Evolutionary conservation across 345 rosid species (phyloP).

Genomic region (Citrus australasica): DNA sequence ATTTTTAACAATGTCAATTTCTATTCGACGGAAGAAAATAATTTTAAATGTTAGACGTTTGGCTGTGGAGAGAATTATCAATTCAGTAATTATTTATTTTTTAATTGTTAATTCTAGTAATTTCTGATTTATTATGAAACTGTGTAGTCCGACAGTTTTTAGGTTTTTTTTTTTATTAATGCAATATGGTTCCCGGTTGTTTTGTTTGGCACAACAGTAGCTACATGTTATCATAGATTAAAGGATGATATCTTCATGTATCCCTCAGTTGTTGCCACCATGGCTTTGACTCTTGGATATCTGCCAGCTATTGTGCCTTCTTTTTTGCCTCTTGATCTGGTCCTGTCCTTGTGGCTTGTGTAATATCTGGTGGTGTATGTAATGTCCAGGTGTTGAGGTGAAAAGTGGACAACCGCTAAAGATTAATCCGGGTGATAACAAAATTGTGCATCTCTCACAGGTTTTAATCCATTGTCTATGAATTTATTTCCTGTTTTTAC

Average conservation of each 20-base stretch:
- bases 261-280: not conserved
- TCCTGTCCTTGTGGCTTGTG: not conserved
- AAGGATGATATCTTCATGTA: not conserved
- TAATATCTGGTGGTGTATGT: not conserved
- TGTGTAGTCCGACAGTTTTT: not conserved
- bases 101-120: too few species aligned
- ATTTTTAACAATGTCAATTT: not conserved
- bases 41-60: not conserved
- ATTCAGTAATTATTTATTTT: not conserved
- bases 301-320: not conserved
- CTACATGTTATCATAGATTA: not conserved
- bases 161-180: not conserved
- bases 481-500: not conserved
- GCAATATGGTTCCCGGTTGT: too few species aligned
- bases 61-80: not conserved
- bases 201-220: not conserved
- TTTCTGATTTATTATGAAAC: not conserved
- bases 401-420: conserved; percentile 35
- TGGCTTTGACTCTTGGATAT: not conserved
- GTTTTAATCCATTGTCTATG: conserved; percentile 20
- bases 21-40: too few species aligned
- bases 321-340: not conserved
- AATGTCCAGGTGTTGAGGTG: conserved; percentile 59
- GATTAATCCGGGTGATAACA: conserved; percentile 32
- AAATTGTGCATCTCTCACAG: conserved; percentile 61